Evolutionary conservation across 306 rosid genomes (phyloP).

Genomic region (Corylus heterophylla): DNA sequence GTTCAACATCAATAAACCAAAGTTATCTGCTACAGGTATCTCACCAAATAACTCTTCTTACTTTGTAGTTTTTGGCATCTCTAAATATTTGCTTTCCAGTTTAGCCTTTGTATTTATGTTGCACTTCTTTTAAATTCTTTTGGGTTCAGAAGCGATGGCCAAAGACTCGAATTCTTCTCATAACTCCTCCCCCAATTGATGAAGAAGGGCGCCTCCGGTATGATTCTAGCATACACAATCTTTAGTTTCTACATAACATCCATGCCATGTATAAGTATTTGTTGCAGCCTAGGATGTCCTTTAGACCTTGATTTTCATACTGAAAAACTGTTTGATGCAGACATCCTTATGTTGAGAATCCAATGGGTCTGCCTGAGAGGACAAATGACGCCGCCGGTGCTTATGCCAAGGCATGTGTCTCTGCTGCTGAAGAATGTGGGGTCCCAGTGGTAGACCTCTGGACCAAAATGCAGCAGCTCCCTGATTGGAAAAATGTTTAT

Average conservation of each 20-base stretch:
- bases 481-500: conserved; percentile 54
- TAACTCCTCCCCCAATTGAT: conserved; percentile 91
- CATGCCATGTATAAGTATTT: not conserved
- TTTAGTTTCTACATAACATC: conserved; percentile 6
- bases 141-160: conserved; percentile 71
- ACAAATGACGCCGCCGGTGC: conserved; percentile 82
- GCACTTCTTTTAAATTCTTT: not conserved
- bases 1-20: not conserved
- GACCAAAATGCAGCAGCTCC: conserved; percentile 77
- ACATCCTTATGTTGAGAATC: conserved; percentile 56
- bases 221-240: conserved; percentile 4
- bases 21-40: not conserved
- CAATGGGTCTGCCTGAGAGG: conserved; percentile 72
- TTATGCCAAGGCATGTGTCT: conserved; percentile 65
- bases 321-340: conserved; percentile 30
- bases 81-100: conserved; percentile 3
- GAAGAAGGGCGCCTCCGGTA: conserved; percentile 75
- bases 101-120: conserved; percentile 8
- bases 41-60: not conserved
- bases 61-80: not conserved
- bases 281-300: not conserved
- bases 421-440: conserved; percentile 60
- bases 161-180: conserved; percentile 54
- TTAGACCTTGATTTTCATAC: not conserved
- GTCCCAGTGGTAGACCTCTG: conserved; percentile 63